A percentile compares a stretch with the other conserved stretches of the same genome.
Conservation (phyloP, 768 basidiomycete species). For the Neoboletus magnificus region DNA sequence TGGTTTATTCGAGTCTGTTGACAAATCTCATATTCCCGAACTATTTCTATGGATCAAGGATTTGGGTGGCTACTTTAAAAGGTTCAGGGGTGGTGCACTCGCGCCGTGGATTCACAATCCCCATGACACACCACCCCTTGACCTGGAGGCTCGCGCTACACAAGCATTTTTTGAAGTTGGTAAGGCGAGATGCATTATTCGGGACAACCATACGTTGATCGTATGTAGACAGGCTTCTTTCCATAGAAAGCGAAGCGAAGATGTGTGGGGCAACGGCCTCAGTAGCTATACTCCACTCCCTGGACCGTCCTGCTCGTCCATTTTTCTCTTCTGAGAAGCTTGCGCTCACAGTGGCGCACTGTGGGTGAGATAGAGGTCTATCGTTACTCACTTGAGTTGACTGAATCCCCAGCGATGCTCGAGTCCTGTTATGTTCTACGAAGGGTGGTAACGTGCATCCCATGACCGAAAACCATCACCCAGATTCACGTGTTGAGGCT, state of each 20-base stretch:
- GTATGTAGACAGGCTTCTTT: conserved; percentile 63
- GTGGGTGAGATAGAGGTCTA: conserved; percentile 56
- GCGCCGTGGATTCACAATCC: conserved; percentile 54
- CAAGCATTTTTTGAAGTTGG: conserved; percentile 83
- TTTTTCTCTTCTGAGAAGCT: conserved; percentile 79
- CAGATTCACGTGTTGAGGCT: conserved; percentile 86
- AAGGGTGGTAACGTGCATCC: conserved; percentile 69
- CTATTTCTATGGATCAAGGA: conserved; percentile 74
- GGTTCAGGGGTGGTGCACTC: conserved; percentile 80
- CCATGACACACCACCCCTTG: conserved; percentile 41
- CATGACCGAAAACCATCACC: conserved; percentile 94
- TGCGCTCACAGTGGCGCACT: conserved; percentile 86
- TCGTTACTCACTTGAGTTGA: conserved; percentile 6
- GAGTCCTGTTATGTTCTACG: conserved; percentile 77
- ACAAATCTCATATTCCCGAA: conserved; percentile 70
- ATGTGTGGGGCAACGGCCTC: conserved; percentile 89
- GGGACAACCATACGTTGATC: conserved; percentile 2
- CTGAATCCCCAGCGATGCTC: conserved; percentile 65
- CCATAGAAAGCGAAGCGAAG: conserved; percentile 64
- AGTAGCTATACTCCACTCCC: conserved; percentile 84
- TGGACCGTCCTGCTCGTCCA: conserved; percentile 75
- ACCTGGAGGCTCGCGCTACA: conserved; percentile 83
- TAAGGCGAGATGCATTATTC: conserved; percentile 6
- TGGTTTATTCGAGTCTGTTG: conserved; percentile 74
- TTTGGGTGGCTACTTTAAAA: conserved; percentile 86